phyloP scores from a whole-genome alignment of 2,329 filamentous ascomycete genomes.

The Drechslerella coelobrocha region DNA sequence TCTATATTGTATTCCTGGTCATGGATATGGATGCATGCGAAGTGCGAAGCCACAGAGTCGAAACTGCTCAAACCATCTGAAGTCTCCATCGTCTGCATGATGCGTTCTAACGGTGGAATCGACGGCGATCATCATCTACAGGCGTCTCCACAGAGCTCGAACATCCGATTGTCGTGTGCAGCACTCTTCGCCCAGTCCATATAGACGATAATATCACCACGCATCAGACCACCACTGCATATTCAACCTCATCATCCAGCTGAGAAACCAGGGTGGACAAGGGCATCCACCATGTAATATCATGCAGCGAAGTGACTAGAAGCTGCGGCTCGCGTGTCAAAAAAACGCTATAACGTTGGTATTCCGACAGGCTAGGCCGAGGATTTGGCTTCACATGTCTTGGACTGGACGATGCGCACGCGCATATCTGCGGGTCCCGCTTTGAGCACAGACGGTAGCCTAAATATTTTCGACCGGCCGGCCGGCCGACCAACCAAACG shows the following conservation, averaged over 20 bases:
- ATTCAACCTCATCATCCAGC: background rate
- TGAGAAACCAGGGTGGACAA: no score
- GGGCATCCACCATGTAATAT: no score
- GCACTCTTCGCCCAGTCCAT: background rate
- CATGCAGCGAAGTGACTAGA: no score
- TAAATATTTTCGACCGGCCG: background rate
- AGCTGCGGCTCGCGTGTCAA: no score
- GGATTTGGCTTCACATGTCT: slow-evolving; percentile 18
- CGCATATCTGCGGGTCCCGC: background rate
- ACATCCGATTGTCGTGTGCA: background rate
- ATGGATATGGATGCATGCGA: no score
- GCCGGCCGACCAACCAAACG: background rate
- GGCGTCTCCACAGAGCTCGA: background rate
- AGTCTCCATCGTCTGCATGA: no score
- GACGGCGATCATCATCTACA: background rate
- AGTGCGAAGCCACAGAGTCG: no score
- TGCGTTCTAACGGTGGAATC: background rate
- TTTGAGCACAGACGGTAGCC: slow-evolving; percentile 2
- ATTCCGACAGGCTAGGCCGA: slow-evolving; percentile 34
- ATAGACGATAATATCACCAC: background rate
- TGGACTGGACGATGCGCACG: slow-evolving; percentile 8
- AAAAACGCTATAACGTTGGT: no score
- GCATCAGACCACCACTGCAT: background rate
- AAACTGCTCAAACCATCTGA: no score
- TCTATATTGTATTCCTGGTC: no score